A percentile compares a stretch with the other conserved stretches of the same genome.
Conservation (phyloP, 140 eudicot genomes). For the Erigeron philadelphicus region DNA sequence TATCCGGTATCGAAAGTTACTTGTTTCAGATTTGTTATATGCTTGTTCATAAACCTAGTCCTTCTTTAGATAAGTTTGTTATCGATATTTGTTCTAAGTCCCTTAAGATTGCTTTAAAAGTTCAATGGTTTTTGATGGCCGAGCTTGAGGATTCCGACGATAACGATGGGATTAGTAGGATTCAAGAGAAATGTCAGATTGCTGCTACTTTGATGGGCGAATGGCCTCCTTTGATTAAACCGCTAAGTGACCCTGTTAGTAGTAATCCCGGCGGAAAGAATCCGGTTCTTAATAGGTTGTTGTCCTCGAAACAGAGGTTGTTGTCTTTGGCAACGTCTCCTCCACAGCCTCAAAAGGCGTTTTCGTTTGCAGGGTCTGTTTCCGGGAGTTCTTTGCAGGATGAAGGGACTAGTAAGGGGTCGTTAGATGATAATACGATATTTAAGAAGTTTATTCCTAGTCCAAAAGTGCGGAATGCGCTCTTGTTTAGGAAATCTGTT, state of each 20-base stretch:
- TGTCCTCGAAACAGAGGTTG: slow-evolving; percentile 72
- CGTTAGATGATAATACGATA: slow-evolving; percentile 68
- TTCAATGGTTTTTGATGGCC: slow-evolving; percentile 94
- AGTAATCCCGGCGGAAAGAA: slow-evolving; percentile 51
- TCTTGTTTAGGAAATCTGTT: slow-evolving; percentile 69
- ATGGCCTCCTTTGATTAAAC: slow-evolving; percentile 78
- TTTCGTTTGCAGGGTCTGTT: slow-evolving; percentile 53
- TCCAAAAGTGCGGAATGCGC: slow-evolving; percentile 80
- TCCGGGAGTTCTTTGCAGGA: slow-evolving; percentile 41
- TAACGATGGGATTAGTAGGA: slow-evolving; percentile 90
- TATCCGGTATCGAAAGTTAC: slow-evolving; percentile 94
- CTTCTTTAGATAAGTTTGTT: slow-evolving; percentile 83
- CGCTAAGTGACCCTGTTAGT: slow-evolving; percentile 42
- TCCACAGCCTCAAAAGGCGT: slow-evolving; percentile 47
- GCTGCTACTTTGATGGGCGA: slow-evolving; percentile 97
- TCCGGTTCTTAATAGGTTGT: slow-evolving; percentile 65
- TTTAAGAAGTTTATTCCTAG: slow-evolving; percentile 88
- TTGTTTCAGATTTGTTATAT: slow-evolving; percentile 95
- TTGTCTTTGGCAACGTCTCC: slow-evolving; percentile 81
- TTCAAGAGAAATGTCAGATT: slow-evolving; percentile 95
- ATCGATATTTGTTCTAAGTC: slow-evolving; percentile 86
- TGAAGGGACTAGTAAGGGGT: slow-evolving; percentile 52
- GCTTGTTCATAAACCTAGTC: slow-evolving; percentile 95
- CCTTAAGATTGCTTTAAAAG: slow-evolving; percentile 80
- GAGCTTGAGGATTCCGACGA: slow-evolving; percentile 97